Evolutionary conservation across 305 asterid genomes (phyloP), one percentile per base, ranked within the genome.

Genomic region (Fraxinus nigra): DNA sequence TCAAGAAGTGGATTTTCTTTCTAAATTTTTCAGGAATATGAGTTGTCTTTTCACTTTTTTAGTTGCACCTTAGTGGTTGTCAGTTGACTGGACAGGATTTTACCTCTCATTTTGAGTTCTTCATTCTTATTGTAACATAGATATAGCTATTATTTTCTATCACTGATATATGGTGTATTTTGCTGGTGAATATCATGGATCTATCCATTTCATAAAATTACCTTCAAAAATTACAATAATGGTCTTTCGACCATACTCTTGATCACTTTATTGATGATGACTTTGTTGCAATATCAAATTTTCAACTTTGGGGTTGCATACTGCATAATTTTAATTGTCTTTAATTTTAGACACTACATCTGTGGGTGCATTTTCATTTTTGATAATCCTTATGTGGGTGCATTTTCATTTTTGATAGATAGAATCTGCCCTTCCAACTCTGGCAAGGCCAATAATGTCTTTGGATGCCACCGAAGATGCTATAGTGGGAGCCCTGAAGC

Each of bases 381-480:
- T 89, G 81, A 76, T 80, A 72, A 34, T 75, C 32, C 88, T 89
- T 79, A 83, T 87, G 73, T 76, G 40, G 82, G 38, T 79, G 67
- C 75, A 61, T 88, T 77, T 86, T 85, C 76, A 82, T 82, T 84
- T 88, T 84, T 89, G 82, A 76, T 83, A 97, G 99, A 97, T 97
- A 79, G 99, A 97, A 87, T 90, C 98, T 81, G 97, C 97, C 26
- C 87, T 97, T 86, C 99, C 99, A 67, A 90, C 95, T 81, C 93
- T 97, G 80, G 93, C 97, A 80, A 92, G 90, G 87, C 99, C 99
- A 43, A 97, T 97, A 59, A 92, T 97, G 97, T 95, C 98, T 30
- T 88, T 97, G 89, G 98, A 95, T 89, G 94, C 97, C 82, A 91
- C 87, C 85, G 99, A 95, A 92, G 99, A 97, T 89, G 98, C 98